Conservation (phyloP, 129 eudicot species). For the Chrysanthemum makinoi region DNA sequence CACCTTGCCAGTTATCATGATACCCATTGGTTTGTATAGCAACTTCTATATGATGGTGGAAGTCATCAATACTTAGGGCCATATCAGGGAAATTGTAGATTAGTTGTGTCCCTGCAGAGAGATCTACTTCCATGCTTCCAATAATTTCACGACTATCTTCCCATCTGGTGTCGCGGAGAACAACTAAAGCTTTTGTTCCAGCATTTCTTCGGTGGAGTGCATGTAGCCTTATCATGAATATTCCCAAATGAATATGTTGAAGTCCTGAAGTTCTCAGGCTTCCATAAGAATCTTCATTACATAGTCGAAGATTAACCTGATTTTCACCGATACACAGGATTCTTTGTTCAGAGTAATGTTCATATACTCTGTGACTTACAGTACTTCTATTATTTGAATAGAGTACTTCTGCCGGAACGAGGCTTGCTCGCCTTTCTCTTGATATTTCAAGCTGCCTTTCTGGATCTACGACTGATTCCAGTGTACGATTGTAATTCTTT, state of each 20-base stretch:
- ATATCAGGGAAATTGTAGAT: no score
- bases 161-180: background rate
- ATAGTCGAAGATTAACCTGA: no score
- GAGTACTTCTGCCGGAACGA: conserved; percentile 1
- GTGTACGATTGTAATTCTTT: background rate
- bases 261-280: no score
- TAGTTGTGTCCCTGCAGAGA: no score
- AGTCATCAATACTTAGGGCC: no score
- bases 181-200: background rate
- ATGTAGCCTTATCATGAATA: background rate
- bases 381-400: background rate
- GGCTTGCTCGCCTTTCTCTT: background rate
- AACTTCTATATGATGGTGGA: no score
- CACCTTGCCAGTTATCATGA: background rate
- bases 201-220: background rate
- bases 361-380: background rate
- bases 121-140: no score
- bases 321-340: background rate
- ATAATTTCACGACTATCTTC: no score
- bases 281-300: no score
- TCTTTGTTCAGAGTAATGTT: background rate
- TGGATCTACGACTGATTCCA: background rate
- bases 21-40: no score
- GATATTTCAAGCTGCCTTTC: background rate
- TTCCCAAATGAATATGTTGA: background rate